A percentile compares a stretch with the other conserved stretches of the same genome.
These are phyloP conservation scores for Rhexocercosporidium sp. DNA, from an alignment of 2,329 filamentous ascomycete genomes.

Conservation along the genomic window DNA sequence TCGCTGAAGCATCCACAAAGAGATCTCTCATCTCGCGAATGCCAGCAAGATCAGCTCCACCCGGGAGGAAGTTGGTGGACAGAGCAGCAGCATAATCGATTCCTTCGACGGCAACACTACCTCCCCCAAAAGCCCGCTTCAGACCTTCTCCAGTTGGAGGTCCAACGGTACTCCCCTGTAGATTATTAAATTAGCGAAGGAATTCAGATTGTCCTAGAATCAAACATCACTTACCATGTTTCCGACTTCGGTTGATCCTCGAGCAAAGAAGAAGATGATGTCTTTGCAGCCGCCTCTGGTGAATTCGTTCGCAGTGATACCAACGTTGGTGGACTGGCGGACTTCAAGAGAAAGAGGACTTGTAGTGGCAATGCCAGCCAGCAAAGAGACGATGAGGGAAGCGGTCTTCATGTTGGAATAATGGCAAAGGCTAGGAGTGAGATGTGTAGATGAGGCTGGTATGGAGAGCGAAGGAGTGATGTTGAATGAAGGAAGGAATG, in stretches of 20 bases:
- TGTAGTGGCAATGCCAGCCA: neutral
- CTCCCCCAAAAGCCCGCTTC: conserved; percentile 30
- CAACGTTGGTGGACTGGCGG: conserved; percentile 9
- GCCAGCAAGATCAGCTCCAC: conserved; percentile 24
- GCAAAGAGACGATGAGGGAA: neutral
- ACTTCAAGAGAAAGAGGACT: conserved; percentile 5
- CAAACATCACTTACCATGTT: conserved; percentile 47
- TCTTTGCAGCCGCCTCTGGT: conserved; percentile 43
- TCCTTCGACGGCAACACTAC: conserved; percentile 40
- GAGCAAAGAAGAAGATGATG: conserved; percentile 52
- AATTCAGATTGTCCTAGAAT: neutral
- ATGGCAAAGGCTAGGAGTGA: neutral
- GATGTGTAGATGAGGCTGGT: neutral
- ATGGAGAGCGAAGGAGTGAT: neutral
- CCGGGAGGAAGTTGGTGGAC: conserved; percentile 26
- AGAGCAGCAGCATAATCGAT: conserved; percentile 30
- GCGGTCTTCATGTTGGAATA: conserved; percentile 4
- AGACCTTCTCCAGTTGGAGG: conserved; percentile 35
- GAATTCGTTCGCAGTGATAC: conserved; percentile 22
- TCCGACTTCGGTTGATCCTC: conserved; percentile 51
- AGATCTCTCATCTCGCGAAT: conserved; percentile 30
- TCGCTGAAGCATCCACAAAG: conserved; percentile 39
- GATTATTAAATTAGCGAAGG: neutral
- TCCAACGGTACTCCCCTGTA: conserved; percentile 38
- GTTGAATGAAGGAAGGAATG: neutral